phyloP scores from a whole-genome alignment of 2,329 filamentous ascomycete species.

The Madurella mycetomatis region DNA sequence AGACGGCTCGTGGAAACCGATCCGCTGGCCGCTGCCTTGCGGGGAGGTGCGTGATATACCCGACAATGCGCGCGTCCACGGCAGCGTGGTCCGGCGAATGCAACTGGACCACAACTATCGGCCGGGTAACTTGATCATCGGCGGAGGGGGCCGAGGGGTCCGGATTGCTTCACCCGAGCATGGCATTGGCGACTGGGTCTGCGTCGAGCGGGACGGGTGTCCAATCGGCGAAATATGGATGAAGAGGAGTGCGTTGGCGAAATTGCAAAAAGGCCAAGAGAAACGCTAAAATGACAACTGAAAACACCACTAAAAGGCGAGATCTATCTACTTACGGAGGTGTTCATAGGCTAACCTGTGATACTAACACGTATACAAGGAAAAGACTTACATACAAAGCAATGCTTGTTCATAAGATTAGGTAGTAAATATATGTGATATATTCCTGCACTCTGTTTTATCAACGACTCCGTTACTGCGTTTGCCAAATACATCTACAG shows the following conservation, averaged over 20 bases:
- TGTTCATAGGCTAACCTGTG: too few species aligned
- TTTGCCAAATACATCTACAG: too few species aligned
- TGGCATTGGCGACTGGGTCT: conserved; percentile 70
- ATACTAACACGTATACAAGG: too few species aligned
- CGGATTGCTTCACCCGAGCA: conserved; percentile 54
- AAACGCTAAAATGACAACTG: background rate
- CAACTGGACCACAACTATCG: conserved; percentile 58
- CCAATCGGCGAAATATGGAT: conserved; percentile 65
- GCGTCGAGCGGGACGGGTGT: conserved; percentile 60
- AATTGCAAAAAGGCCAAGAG: background rate
- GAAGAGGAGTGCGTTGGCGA: conserved; percentile 30
- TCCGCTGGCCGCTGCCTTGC: conserved; percentile 72
- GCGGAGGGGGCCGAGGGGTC: conserved; percentile 69
- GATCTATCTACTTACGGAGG: too few species aligned
- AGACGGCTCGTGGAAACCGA: conserved; percentile 74
- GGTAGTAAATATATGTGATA: too few species aligned
- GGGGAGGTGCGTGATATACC: conserved; percentile 78
- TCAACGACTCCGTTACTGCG: too few species aligned
- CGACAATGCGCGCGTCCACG: conserved; percentile 63
- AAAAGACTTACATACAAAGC: too few species aligned
- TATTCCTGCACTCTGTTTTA: too few species aligned
- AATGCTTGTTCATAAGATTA: too few species aligned
- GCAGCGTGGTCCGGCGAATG: conserved; percentile 71
- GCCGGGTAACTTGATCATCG: conserved; percentile 74
- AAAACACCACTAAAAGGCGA: too few species aligned